Base-by-base conservation (phyloP, 73 alveolate species). In the Paramecium sexaurelia region DNA sequence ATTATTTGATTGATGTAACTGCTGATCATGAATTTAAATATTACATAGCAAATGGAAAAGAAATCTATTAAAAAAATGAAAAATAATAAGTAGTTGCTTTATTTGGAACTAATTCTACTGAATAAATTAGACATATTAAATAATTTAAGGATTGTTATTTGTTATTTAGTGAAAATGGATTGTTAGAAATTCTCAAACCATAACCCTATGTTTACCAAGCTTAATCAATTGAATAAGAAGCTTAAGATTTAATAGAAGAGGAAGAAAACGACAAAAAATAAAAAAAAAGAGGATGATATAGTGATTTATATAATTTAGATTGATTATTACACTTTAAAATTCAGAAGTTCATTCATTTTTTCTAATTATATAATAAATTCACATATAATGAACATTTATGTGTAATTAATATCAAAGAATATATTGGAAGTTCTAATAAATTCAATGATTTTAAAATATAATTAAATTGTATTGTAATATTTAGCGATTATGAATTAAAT, bases 141-240 rank as follows among this genome's bases (percentile, higher is more conserved):
- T 10, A 78, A 24, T 78, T 37, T 19, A 45, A 39, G 4, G 90
- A 43, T 37, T 29, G 35, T 17, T 40, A 43, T 43, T 29, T 78
- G 11, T 26, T 78, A 39, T 78, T 78, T 13, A 39, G 73, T 22
- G 90, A 78, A 45, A 78, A 22, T 78, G 90, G 90, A 8, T 40
- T 78, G 19, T 15, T 78, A n/a, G 90, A 78, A 45, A 24, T 41
- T 11, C 22, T 78, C 19, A 32, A 78, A 11, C 90, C 90, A 13
- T 11, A 78, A 40, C 75, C 37, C 0, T 78, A 19, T 78, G 29
- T 33, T 27, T 71, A 71, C 7, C 8, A 33, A 71, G 20, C 86
- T 6, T 32, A 26, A 29, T 61, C 83, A 61, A 71, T 71, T 7
- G 86, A 32, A 35, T 22, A 71, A 9, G 86, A 71, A 6, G 86